Evolutionary conservation across 1,139 yeast species (phyloP).

Genomic region (Geotrichum citri-aurantii): DNA sequence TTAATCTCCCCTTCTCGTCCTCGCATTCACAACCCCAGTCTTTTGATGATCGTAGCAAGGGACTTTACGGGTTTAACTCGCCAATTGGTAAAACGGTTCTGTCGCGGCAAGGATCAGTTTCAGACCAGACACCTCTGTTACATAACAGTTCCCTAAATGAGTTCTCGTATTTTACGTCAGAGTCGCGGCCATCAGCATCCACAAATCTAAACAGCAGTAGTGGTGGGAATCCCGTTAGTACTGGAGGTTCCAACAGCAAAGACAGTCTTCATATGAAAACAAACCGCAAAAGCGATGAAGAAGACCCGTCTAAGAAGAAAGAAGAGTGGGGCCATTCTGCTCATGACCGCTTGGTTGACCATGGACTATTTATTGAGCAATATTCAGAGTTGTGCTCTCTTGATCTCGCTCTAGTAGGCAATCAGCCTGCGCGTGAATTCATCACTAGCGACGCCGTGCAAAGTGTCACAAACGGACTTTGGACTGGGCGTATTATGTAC

Average conservation of each 20-base stretch:
- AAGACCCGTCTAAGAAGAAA: not conserved
- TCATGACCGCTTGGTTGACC: constrained; percentile 15
- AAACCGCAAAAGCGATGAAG: not conserved
- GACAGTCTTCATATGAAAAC: not conserved
- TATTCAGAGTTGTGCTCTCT: constrained; percentile 13
- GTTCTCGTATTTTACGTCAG: not conserved
- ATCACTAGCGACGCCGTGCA: constrained; percentile 16
- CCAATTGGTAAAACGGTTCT: constrained; percentile 3
- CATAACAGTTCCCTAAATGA: not conserved
- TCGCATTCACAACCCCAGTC: not conserved
- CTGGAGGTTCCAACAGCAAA: not conserved
- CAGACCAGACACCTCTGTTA: constrained; percentile 12
- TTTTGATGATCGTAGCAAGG: not conserved
- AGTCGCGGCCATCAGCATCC: constrained; percentile 6
- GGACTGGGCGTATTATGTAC: constrained; percentile 35
- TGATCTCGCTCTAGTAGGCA: constrained; percentile 13
- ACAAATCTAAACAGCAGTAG: not conserved
- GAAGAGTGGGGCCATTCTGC: constrained; percentile 5
- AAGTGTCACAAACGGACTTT: constrained; percentile 23
- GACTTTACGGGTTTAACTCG: not conserved
- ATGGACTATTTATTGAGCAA: constrained; percentile 16
- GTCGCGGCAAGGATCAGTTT: not conserved
- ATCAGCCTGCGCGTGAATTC: constrained; percentile 15
- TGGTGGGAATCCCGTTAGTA: not conserved
- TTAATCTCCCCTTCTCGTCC: not conserved